A percentile compares a stretch with the other conserved stretches of the same genome.
phyloP scores from a whole-genome alignment of 352 stramenopile species.

The Pythium rishiriense region DNA sequence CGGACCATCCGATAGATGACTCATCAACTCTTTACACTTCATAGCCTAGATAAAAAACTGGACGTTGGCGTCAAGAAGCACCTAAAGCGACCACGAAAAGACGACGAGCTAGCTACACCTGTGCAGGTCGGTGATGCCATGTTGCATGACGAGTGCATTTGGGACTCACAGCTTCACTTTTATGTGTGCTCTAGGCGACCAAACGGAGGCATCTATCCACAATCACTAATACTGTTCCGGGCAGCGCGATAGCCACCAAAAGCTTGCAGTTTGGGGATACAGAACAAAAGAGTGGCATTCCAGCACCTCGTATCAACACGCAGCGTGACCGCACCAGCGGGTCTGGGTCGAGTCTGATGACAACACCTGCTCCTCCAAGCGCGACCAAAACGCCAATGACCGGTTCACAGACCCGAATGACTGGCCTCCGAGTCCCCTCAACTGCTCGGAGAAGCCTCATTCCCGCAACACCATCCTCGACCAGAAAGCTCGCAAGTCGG shows the following conservation, averaged over 20 bases:
- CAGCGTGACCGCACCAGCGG: constrained; percentile 1
- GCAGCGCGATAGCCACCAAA: constrained; percentile 27
- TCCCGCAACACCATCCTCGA: constrained; percentile 31
- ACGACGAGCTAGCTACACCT: constrained; percentile 31
- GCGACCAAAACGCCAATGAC: constrained; percentile 19
- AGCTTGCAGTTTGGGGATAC: constrained; percentile 29
- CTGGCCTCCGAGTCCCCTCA: constrained; percentile 7
- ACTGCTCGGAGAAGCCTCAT: constrained; percentile 30
- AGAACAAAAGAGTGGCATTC: constrained; percentile 14
- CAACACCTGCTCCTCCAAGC: constrained; percentile 11
- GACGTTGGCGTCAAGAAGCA: constrained; percentile 64
- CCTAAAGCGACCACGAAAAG: constrained; percentile 48
- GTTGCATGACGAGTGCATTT: neutral
- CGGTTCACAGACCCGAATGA: constrained; percentile 1
- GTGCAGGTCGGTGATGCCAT: constrained; percentile 32
- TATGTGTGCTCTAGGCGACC: constrained; percentile 21
- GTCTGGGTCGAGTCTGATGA: constrained; percentile 7
- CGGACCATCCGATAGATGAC: too few species aligned
- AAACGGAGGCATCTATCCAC: constrained; percentile 58
- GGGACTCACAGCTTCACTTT: neutral
- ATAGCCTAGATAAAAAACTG: constrained; percentile 46
- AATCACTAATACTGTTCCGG: constrained; percentile 56
- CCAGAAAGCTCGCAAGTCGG: constrained; percentile 9
- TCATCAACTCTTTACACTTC: neutral
- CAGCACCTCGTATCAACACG: constrained; percentile 10